Base-by-base conservation (phyloP, 768 basidiomycete genomes). In the Termitomyces sp. region DNA sequence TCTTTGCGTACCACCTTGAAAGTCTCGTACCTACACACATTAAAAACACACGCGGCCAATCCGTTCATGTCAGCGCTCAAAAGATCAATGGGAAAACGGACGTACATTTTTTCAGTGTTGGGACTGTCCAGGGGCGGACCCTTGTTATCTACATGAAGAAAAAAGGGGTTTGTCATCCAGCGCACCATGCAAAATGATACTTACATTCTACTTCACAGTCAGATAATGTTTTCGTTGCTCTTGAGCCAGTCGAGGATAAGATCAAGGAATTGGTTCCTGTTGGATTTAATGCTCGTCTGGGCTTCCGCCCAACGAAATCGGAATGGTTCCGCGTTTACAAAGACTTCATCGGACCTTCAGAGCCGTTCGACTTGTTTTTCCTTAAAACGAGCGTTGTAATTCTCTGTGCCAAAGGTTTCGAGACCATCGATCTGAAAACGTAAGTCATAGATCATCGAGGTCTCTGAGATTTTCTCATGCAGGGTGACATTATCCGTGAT, bases 291-390 rank as follows among this genome's bases (percentile, higher is more conserved):
- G 82, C 84, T 57, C 83, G 87, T 26, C 80, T 89, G 28, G 86
- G 88, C n/a, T 82, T 93, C 67, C 82, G 92, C 6, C 82, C 86
- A n/a, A 81, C 85, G 36, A 84, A 88, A 53, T 88, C 91, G 3
- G 94, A 97, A 62, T 95, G 95, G 96, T 98, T 98, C 82, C 80
- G 94, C 31, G 76, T 89, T 22, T 97, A 94, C 73, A 84, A 93
- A 66, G 91, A 95, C 72, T 95, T 94, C 74, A 93, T 92, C 81
- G 72, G 94, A 44, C 92, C 90, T 1, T 92, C 89, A 0, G 93
- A 96, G 66, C 87, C 94, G 0, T 92, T 84, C 61, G 90, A 93
- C 12, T 77, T 97, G 37, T 85, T 94, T 60, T 98, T 97, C 80
- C 76, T 98, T 56, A 93, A 94, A 69, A 88, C 88, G 12, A 90